Conservation (phyloP, 2,329 filamentous ascomycete species). For the Botrytis pseudocinerea region DNA sequence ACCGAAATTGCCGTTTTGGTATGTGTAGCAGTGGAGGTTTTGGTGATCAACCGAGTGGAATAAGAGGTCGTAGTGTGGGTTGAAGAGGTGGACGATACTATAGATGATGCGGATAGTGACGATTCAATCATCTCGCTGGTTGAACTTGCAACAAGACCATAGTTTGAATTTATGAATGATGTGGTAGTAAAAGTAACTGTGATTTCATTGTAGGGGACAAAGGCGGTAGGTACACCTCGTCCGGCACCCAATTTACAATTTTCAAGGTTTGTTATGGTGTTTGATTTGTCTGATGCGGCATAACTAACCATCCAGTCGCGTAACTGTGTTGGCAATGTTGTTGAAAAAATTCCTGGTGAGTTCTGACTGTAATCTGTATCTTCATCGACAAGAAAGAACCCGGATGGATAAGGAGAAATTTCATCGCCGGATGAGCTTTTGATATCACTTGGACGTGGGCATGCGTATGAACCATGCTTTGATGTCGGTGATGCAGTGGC, state of each 20-base stretch:
- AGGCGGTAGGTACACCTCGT: constrained; percentile 26
- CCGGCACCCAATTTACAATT: constrained; percentile 24
- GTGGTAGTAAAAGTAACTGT: constrained; percentile 19
- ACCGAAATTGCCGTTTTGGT: neutral
- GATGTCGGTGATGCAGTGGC: constrained; percentile 1
- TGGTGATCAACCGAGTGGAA: neutral
- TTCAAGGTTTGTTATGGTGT: constrained; percentile 16
- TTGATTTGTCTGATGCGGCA: constrained; percentile 11
- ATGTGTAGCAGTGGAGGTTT: neutral
- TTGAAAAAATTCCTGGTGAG: constrained; percentile 18
- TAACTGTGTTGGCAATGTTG: constrained; percentile 21
- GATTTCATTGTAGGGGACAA: constrained; percentile 26
- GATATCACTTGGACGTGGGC: constrained; percentile 8
- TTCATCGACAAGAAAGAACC: constrained; percentile 21
- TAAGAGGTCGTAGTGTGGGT: neutral
- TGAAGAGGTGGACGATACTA: neutral
- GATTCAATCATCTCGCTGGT: neutral
- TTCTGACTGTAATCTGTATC: constrained; percentile 18
- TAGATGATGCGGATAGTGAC: neutral
- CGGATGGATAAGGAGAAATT: constrained; percentile 25
- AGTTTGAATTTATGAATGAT: constrained; percentile 24
- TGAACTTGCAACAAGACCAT: neutral
- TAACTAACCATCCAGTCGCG: constrained; percentile 25
- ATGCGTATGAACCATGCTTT: constrained; percentile 16
- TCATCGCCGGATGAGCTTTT: constrained; percentile 9